Percentiles rank a stretch among this genome's conserved stretches.
Conservation (phyloP, 192 early-diverging fungal species). For the Backusella australiensis region DNA sequence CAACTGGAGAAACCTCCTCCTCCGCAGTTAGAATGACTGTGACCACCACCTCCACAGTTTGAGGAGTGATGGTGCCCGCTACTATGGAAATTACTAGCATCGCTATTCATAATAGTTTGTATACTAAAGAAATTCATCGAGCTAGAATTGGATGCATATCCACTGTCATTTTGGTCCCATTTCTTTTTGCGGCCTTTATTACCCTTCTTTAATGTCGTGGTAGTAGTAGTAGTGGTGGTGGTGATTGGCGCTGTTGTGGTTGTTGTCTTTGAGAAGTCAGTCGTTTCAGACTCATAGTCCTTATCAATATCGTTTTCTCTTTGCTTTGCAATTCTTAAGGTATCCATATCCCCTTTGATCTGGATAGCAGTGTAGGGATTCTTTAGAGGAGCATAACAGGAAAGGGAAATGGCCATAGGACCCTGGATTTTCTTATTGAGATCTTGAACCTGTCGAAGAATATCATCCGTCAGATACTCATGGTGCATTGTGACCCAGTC, state of each 20-base stretch:
- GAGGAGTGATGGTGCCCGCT: background rate
- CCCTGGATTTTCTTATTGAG: background rate
- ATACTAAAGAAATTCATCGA: background rate
- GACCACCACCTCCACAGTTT: background rate
- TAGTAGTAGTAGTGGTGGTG: too few relatives aligned
- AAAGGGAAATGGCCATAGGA: background rate
- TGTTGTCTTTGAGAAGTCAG: background rate
- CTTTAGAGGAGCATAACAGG: background rate
- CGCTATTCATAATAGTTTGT: background rate
- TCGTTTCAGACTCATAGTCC: background rate
- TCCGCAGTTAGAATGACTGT: background rate
- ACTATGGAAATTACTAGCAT: background rate
- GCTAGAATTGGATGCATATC: background rate
- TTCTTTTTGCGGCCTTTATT: background rate
- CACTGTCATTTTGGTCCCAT: background rate
- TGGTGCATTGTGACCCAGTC: background rate
- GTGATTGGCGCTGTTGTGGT: background rate
- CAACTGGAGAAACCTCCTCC: background rate
- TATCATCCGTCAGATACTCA: background rate
- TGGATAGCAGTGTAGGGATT: background rate
- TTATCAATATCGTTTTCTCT: background rate
- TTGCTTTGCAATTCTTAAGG: background rate
- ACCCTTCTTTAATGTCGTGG: background rate
- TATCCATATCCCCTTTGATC: background rate
- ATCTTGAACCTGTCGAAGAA: background rate